These are phyloP conservation scores for Fusarium ramigenum DNA, from an alignment of 2,329 filamentous ascomycete species.

Conservation along the genomic window DNA sequence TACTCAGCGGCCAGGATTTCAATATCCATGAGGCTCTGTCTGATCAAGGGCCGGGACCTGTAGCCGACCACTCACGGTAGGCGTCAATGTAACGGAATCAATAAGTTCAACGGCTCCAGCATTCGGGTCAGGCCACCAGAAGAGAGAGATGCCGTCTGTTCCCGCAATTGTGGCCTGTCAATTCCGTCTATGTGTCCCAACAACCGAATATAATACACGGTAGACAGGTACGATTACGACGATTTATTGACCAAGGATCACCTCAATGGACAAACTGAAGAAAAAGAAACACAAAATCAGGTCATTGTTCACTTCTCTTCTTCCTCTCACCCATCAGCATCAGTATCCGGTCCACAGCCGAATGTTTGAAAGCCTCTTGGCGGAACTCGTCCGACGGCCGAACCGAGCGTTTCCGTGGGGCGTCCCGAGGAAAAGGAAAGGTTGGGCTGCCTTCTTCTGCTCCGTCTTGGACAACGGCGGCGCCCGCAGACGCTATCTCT, in stretches of 20 bases:
- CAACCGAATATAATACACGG: not conserved
- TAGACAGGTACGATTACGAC: constrained; percentile 3
- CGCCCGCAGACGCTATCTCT: constrained; percentile 14
- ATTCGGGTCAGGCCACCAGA: constrained; percentile 23
- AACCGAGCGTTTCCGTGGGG: constrained; percentile 40
- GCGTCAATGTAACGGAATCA: constrained; percentile 8
- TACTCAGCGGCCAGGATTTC: constrained; percentile 2
- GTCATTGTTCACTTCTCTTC: not conserved
- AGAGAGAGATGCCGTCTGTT: constrained; percentile 11
- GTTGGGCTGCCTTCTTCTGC: not conserved
- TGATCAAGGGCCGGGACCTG: constrained; percentile 15
- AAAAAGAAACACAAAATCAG: not conserved
- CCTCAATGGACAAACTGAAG: not conserved
- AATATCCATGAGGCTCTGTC: constrained; percentile 29
- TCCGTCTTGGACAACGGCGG: constrained; percentile 4
- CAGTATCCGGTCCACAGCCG: not conserved
- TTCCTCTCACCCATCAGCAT: constrained; percentile 5
- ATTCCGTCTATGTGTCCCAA: constrained; percentile 4
- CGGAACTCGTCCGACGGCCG: constrained; percentile 35
- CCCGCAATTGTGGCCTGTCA: constrained; percentile 29
- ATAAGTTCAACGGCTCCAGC: not conserved
- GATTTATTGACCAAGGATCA: not conserved
- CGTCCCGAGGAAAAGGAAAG: constrained; percentile 29
- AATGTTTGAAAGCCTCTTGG: not conserved
- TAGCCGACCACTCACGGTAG: constrained; percentile 3